phyloP scores from a whole-genome alignment of 352 stramenopile genomes.

The Pythium vanterpoolii region DNA sequence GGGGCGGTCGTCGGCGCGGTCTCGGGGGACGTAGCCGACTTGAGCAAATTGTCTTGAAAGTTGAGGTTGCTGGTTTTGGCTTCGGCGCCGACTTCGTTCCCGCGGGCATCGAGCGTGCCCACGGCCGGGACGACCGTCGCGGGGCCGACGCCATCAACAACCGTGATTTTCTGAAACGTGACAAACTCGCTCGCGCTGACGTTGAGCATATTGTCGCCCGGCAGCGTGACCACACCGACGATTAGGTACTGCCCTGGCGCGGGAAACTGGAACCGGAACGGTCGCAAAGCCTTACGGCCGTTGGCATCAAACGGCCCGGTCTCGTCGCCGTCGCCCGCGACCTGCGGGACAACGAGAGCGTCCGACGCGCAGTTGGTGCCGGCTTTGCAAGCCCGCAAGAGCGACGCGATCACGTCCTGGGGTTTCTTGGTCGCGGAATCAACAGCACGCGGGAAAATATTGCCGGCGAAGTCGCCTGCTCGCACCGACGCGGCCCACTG shows the following conservation, averaged over 20 bases:
- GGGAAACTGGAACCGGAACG: conserved; percentile 44
- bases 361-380: conserved; percentile 54
- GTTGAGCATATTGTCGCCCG: conserved; percentile 39
- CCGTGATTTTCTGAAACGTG: conserved; percentile 53
- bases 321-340: conserved; percentile 31
- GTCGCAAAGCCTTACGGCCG: conserved; percentile 40
- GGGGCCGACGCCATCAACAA: conserved; percentile 32
- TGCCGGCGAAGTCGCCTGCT: conserved; percentile 22
- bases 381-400: conserved; percentile 55
- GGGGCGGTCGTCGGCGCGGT: background rate
- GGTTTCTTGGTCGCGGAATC: conserved; percentile 43
- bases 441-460: conserved; percentile 62
- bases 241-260: conserved; percentile 56
- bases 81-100: conserved; percentile 7
- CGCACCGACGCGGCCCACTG: conserved; percentile 42
- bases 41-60: conserved; percentile 8
- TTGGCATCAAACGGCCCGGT: conserved; percentile 41
- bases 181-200: conserved; percentile 69
- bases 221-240: conserved; percentile 54
- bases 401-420: conserved; percentile 38
- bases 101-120: background rate
- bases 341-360: conserved; percentile 34
- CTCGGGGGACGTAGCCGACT: background rate
- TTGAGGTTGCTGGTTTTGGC: conserved; percentile 17
- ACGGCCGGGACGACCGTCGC: conserved; percentile 10